phyloP scores from a whole-genome alignment of 345 rosid genomes.

The Citrus inodora region DNA sequence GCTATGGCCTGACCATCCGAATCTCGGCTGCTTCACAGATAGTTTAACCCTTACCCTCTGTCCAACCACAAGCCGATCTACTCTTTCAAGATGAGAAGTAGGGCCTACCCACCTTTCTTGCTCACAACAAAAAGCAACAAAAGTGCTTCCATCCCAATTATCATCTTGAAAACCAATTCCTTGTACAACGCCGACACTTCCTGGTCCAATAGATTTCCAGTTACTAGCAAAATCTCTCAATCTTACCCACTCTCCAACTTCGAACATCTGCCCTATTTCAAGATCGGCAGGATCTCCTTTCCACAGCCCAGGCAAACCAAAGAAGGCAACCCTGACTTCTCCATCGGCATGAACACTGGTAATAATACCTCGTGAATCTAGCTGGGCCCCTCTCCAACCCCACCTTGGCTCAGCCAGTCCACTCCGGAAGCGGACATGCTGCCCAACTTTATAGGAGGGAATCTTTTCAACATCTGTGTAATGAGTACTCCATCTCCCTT shows the following conservation, averaged over 20 bases:
- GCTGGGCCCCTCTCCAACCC: constrained; percentile 95
- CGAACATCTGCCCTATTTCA: constrained; percentile 68
- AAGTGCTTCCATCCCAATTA: constrained; percentile 77
- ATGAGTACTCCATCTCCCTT: constrained; percentile 74
- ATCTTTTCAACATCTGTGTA: constrained; percentile 86
- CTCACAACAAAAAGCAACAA: constrained; percentile 84
- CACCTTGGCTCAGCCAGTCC: constrained; percentile 87
- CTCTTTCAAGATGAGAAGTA: constrained; percentile 66
- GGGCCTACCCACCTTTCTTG: constrained; percentile 92
- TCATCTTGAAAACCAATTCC: constrained; percentile 81
- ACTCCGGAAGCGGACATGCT: constrained; percentile 75
- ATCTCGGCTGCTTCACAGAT: constrained; percentile 84
- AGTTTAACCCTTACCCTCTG: constrained; percentile 74
- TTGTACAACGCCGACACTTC: constrained; percentile 80
- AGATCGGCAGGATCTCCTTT: constrained; percentile 92
- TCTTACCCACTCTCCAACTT: constrained; percentile 95
- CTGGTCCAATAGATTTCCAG: constrained; percentile 84
- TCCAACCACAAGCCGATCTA: constrained; percentile 54
- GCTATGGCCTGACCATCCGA: constrained; percentile 94
- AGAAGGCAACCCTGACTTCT: constrained; percentile 84
- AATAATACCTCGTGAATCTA: constrained; percentile 72
- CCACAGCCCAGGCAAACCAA: constrained; percentile 82
- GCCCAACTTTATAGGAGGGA: constrained; percentile 72
- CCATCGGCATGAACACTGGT: constrained; percentile 92
- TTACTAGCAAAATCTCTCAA: constrained; percentile 48